These are phyloP conservation scores for Acer saccharum DNA, from an alignment of 345 rosid genomes.

Conservation along the genomic window DNA sequence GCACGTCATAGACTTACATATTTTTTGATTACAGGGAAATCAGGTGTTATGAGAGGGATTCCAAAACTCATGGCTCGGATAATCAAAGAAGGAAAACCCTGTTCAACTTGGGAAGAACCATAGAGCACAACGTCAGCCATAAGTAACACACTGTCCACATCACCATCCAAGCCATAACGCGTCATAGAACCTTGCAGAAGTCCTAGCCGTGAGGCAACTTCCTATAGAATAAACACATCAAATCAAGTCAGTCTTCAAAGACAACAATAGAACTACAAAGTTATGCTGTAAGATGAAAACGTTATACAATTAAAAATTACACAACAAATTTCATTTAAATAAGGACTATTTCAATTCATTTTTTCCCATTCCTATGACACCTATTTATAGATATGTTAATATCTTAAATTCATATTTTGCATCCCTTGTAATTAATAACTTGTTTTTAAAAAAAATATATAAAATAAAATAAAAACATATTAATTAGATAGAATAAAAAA, in stretches of 20 bases:
- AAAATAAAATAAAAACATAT: not conserved
- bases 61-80: constrained; percentile 91
- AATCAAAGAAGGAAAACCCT: constrained; percentile 79
- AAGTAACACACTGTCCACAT: constrained; percentile 65
- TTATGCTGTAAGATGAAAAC: not conserved
- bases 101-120: constrained; percentile 95
- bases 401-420: constrained; percentile 2
- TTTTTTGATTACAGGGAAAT: constrained; percentile 72
- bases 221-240: constrained; percentile 45
- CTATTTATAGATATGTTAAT: not conserved
- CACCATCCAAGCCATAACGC: constrained; percentile 75
- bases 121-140: constrained; percentile 91
- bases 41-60: constrained; percentile 73
- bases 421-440: not conserved
- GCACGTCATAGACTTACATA: constrained; percentile 51
- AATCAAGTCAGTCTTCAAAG: constrained; percentile 11
- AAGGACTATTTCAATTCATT: not conserved
- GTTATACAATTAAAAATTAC: not conserved
- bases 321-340: constrained; percentile 4
- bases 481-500: not conserved
- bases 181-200: constrained; percentile 63
- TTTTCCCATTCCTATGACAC: not conserved
- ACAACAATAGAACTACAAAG: not conserved
- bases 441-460: not conserved
- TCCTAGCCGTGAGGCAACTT: constrained; percentile 76